A percentile compares a stretch with the other conserved stretches of the same genome.
These are phyloP conservation scores for Ambrosia artemisiifolia DNA, from an alignment of 129 eudicot species.

Conservation along the genomic window DNA sequence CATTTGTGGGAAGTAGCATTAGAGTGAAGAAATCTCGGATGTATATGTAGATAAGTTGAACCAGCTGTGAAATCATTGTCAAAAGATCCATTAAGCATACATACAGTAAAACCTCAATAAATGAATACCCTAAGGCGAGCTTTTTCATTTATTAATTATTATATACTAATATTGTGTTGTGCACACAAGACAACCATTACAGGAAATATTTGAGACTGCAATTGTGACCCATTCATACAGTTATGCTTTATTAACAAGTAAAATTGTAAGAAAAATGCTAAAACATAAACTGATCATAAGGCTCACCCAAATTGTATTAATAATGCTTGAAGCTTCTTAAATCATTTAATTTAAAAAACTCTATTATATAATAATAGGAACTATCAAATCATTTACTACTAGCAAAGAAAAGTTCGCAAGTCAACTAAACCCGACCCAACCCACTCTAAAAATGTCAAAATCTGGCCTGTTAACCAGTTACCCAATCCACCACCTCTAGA, in stretches of 20 bases:
- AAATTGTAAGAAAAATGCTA: background rate
- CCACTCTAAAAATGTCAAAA: background rate
- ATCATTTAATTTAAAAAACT: background rate
- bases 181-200: conserved; percentile 1
- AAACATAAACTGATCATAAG: background rate
- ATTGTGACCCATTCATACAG: background rate
- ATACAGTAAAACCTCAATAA: background rate
- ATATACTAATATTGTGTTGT: background rate
- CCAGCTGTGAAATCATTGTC: conserved; percentile 48
- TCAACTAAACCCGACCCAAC: background rate
- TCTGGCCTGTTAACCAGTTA: background rate
- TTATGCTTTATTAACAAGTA: background rate
- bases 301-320: background rate
- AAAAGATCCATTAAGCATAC: conserved; percentile 8
- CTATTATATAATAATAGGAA: background rate
- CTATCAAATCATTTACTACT: background rate
- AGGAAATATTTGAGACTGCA: conserved; percentile 3
- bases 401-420: background rate
- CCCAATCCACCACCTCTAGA: conserved; percentile 4
- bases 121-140: background rate
- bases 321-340: background rate
- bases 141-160: background rate
- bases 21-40: conserved; percentile 91
- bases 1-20: conserved; percentile 98
- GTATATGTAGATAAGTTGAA: conserved; percentile 58